Evolutionary conservation across 306 rosid species (phyloP), one percentile per base, ranked within the genome.

Genomic region (Cucumis cinereus): DNA sequence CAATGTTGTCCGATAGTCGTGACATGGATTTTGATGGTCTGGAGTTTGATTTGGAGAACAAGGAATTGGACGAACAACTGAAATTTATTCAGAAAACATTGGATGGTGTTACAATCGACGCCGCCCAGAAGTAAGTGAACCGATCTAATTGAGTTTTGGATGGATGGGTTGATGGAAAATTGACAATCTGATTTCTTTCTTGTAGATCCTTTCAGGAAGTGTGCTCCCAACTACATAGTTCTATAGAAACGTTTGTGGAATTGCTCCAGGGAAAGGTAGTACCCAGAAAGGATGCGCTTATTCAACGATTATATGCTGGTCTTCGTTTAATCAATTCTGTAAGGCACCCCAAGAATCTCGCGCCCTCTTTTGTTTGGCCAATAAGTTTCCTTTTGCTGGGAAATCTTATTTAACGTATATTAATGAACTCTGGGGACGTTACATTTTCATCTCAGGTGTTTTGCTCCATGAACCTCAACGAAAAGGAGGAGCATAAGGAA

Each of bases 101-200:
- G 41, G 86, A 78, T 77, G 75, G 85, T 72, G 80, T 91, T 75
- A 85, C 86, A 22, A 77, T 85, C 78, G 80, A 78, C 28, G 84
- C 80, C 75, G 95, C 91, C 17, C 89, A 83, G 81, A 86, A 92
- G 99, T 94, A 90, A 90, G 98, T 93, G 41, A 76, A 69, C 67
- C 54, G 57, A 53, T 67, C 57, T 64, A 60, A 16, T 54, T 77
- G 79, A 75, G 68, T 81, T 85, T 40, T 7, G 2, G 11, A 19
- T 67, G 9, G 19, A 23, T 4, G 7, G 71, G 71, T 47, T 24
- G 10, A 5, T 15, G 40, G 55, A 23, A 66, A 47, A 41, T 24
- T 77, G 30, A 22, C 55, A 14, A 15, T 43, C 68, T 77, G 61
- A 19, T 76, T 81, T 80, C 19, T 78, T 78, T 79, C 61, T 81